Conservation (phyloP, 805 yeast species). For the Metschnikowia koreensis region DNA sequence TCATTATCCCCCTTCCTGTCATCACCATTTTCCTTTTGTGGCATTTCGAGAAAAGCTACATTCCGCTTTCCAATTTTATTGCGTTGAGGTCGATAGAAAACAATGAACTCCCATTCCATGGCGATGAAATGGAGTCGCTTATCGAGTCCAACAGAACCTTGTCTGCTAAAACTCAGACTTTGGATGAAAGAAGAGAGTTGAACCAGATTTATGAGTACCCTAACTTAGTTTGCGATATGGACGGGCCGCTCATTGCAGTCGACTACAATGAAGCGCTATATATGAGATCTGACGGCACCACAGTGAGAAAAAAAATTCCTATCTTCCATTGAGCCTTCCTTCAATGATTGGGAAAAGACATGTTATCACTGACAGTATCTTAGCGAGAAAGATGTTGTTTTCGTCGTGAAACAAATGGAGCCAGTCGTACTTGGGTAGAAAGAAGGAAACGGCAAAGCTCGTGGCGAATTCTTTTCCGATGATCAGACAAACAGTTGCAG, state of each 20-base stretch:
- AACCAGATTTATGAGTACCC: slow-evolving; percentile 78
- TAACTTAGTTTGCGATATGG: slow-evolving; percentile 61
- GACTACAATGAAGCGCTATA: slow-evolving; percentile 46
- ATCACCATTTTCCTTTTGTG: slow-evolving; percentile 64
- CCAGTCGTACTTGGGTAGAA: slow-evolving; percentile 1
- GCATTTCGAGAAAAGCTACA: slow-evolving; percentile 77
- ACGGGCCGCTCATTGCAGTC: slow-evolving; percentile 81
- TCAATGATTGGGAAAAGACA: not conserved
- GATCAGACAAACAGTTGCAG: slow-evolving; percentile 11
- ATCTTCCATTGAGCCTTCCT: slow-evolving; percentile 7
- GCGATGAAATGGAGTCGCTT: slow-evolving; percentile 23
- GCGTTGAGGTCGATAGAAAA: slow-evolving; percentile 78
- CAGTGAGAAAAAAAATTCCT: slow-evolving; percentile 23
- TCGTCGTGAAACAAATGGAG: slow-evolving; percentile 8
- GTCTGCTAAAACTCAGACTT: slow-evolving; percentile 44
- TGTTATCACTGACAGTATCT: not conserved
- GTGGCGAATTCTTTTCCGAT: slow-evolving; percentile 10
- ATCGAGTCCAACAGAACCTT: not conserved
- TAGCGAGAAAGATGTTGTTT: not conserved
- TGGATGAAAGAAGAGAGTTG: slow-evolving; percentile 76
- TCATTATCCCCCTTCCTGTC: slow-evolving; percentile 74
- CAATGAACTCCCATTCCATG: slow-evolving; percentile 29
- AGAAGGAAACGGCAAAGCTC: slow-evolving; percentile 8
- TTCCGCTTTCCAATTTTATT: slow-evolving; percentile 80
- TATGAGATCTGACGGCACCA: slow-evolving; percentile 29